Conservation (phyloP, 768 basidiomycete species). For the Rhizopogon rudus region DNA sequence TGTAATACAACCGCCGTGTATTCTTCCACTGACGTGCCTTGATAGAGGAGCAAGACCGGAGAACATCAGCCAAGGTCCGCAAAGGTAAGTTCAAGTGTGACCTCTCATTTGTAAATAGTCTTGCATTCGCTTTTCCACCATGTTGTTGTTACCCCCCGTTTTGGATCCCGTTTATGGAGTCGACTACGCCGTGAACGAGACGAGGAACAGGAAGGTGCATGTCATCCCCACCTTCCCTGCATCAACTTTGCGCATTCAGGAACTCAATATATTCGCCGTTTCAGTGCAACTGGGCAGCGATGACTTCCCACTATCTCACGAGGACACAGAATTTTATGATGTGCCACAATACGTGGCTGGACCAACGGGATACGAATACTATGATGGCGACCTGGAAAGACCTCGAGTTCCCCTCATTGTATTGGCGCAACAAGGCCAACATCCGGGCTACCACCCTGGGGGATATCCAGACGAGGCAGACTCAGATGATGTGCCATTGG, state of each 20-base stretch:
- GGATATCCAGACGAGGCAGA: conserved; percentile 20
- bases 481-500: conserved; percentile 26
- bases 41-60: conserved; percentile 66
- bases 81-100: conserved; percentile 67
- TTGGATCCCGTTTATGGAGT: conserved; percentile 29
- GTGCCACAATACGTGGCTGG: conserved; percentile 12
- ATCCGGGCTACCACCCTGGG: conserved; percentile 23
- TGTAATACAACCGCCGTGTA: conserved; percentile 19
- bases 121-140: conserved; percentile 29
- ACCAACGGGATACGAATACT: conserved; percentile 13
- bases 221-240: conserved; percentile 12
- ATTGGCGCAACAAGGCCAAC: conserved; percentile 50
- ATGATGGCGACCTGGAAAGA: conserved; percentile 27
- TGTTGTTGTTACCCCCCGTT: conserved; percentile 22
- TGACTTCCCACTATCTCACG: conserved; percentile 16
- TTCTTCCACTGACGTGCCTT: conserved; percentile 1
- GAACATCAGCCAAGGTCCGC: conserved; percentile 60
- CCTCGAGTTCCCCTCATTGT: conserved; percentile 57
- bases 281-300: conserved; percentile 13
- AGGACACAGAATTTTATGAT: conserved; percentile 5
- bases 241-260: conserved; percentile 23
- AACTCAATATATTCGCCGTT: conserved; percentile 16
- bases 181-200: conserved; percentile 31
- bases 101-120: conserved; percentile 27
- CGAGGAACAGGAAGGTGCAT: conserved; percentile 58